Evolutionary conservation across 768 basidiomycete species (phyloP).

Genomic region (Cantharellus cinnabarinus): DNA sequence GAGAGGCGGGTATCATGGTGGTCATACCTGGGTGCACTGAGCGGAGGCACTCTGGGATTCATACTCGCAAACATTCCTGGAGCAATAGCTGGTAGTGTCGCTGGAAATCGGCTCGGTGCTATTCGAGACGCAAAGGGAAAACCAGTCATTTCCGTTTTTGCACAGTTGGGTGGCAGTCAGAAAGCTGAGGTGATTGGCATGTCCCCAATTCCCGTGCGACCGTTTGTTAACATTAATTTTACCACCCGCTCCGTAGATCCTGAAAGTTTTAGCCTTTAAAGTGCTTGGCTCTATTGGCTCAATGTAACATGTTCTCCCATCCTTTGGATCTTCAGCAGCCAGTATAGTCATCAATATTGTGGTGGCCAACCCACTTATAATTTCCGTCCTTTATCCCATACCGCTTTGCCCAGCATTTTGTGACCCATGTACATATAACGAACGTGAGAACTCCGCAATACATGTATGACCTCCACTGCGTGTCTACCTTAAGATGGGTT

Average conservation of each 20-base stretch:
- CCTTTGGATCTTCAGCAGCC: background rate
- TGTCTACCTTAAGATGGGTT: too few species aligned
- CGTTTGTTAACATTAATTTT: background rate
- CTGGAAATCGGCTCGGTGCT: conserved; percentile 80
- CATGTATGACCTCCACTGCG: too few species aligned
- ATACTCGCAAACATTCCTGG: conserved; percentile 68
- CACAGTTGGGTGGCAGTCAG: conserved; percentile 49
- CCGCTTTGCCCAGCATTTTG: too few species aligned
- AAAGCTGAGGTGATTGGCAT: conserved; percentile 56
- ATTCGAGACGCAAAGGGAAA: conserved; percentile 84
- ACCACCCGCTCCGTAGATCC: conserved; percentile 31
- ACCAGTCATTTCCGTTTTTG: conserved; percentile 77
- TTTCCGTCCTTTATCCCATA: too few species aligned
- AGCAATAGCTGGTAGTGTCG: conserved; percentile 63
- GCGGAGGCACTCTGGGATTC: conserved; percentile 40
- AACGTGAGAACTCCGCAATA: too few species aligned
- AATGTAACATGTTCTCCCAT: background rate
- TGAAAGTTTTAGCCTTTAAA: conserved; percentile 16
- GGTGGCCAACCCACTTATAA: too few species aligned
- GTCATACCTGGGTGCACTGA: conserved; percentile 49
- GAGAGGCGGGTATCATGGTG: conserved; percentile 50
- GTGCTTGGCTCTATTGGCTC: conserved; percentile 6
- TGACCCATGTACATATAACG: too few species aligned
- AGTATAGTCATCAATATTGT: too few species aligned
- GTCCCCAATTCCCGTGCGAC: background rate